phyloP scores from a whole-genome alignment of 164 flowering plant genomes.

The Vitis rotundifolia region DNA sequence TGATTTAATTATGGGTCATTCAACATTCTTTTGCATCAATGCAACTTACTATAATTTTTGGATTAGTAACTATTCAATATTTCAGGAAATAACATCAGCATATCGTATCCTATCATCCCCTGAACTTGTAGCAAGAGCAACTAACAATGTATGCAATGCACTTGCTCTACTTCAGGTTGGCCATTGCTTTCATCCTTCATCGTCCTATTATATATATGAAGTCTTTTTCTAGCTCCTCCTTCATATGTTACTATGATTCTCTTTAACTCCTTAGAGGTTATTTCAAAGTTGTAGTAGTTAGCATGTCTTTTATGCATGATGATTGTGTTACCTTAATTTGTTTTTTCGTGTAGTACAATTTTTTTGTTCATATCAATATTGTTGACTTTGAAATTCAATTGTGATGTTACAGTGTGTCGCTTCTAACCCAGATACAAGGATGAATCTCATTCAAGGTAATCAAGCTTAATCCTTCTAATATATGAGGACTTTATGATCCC shows the following conservation, averaged over 20 bases:
- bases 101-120: not conserved
- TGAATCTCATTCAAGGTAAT: constrained; percentile 20
- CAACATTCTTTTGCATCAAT: no score
- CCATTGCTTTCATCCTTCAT: not conserved
- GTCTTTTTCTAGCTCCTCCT: not conserved
- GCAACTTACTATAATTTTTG: no score
- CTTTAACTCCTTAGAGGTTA: no score
- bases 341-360: not conserved
- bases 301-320: no score
- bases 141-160: constrained; percentile 14
- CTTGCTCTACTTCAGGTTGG: constrained; percentile 23
- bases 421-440: constrained; percentile 14
- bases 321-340: no score
- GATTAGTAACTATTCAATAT: not conserved
- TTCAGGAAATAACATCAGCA: constrained; percentile 20
- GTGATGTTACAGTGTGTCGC: constrained; percentile 15
- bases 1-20: no score
- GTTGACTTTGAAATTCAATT: not conserved
- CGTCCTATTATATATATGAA: not conserved
- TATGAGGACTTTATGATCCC: no score
- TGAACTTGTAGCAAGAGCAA: not conserved
- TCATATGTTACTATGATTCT: not conserved
- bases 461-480: not conserved
- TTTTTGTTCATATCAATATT: not conserved
- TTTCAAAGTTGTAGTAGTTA: no score